These are phyloP conservation scores for Pyropia haitanensis DNA, from an alignment of 23 red algal genomes.

Conservation along the genomic window DNA sequence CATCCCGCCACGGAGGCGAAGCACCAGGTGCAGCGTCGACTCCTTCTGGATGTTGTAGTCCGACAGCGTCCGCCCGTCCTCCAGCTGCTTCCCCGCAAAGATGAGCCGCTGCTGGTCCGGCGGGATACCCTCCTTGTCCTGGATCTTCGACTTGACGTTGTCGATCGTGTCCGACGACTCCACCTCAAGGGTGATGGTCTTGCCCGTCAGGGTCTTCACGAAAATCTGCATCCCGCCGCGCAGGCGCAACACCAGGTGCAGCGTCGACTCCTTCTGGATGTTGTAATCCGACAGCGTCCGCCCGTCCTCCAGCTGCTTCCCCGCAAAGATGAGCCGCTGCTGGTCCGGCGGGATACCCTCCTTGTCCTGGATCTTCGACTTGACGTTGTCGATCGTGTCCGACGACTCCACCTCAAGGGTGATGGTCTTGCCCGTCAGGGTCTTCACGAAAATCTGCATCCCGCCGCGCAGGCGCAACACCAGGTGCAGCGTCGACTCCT, in stretches of 20 bases:
- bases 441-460: conserved; percentile 74
- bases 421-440: conserved; percentile 68
- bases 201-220: conserved; percentile 94
- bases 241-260: conserved; percentile 88
- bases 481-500: conserved; percentile 84
- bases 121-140: conserved; percentile 99
- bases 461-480: conserved; percentile 71
- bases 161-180: conserved; percentile 97
- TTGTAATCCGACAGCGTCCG: conserved; percentile 93
- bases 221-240: conserved; percentile 97
- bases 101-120: conserved; percentile 98
- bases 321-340: conserved; percentile 96
- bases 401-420: conserved; percentile 71
- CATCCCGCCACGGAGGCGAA: conserved; percentile 20
- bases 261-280: conserved; percentile 95
- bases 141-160: conserved; percentile 98
- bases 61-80: conserved; percentile 85
- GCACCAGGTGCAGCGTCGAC: conserved; percentile 87
- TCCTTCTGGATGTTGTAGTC: conserved; percentile 99
- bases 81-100: conserved; percentile 96
- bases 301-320: conserved; percentile 96
- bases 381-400: conserved; percentile 77
- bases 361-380: conserved; percentile 75
- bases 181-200: conserved; percentile 96
- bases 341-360: conserved; percentile 87